Percentiles rank a stretch among this genome's conserved stretches.
Evolutionary conservation across 345 rosid species (phyloP).

Genomic region (Eucalyptus tenuipes): DNA sequence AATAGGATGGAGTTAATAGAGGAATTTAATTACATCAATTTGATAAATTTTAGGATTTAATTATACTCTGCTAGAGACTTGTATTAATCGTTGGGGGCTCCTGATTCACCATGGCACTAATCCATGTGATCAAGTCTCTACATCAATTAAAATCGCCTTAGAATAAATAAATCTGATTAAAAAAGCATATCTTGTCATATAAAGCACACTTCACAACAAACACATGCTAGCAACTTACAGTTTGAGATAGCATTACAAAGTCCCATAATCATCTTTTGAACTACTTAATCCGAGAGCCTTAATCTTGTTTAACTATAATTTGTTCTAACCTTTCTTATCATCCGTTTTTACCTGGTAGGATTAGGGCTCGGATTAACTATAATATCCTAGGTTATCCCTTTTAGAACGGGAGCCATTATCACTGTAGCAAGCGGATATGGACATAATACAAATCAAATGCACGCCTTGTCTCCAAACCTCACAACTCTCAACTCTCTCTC

Average conservation of each 20-base stretch:
- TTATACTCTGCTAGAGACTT: rapidly evolving
- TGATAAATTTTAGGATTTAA: background rate
- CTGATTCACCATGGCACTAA: background rate
- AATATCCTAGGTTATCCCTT: background rate
- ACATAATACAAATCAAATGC: background rate
- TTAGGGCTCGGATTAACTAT: background rate
- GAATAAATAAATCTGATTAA: background rate
- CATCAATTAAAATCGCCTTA: background rate
- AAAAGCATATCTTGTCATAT: background rate
- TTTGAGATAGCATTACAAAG: background rate
- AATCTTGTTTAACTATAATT: background rate
- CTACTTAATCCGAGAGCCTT: background rate
- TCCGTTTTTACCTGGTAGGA: background rate
- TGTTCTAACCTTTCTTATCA: background rate
- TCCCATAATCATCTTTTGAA: background rate
- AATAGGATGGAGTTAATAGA: background rate
- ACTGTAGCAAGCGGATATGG: background rate
- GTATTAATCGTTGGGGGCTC: background rate
- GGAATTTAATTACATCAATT: background rate
- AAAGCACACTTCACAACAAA: background rate
- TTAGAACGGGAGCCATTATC: background rate
- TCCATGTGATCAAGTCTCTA: background rate
- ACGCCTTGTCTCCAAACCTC: background rate
- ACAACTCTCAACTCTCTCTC: background rate
- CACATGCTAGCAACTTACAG: background rate